Evolutionary conservation across 2,329 filamentous ascomycete genomes (phyloP), one percentile per base, ranked within the genome.

Genomic region (Gremmenia infestans): DNA sequence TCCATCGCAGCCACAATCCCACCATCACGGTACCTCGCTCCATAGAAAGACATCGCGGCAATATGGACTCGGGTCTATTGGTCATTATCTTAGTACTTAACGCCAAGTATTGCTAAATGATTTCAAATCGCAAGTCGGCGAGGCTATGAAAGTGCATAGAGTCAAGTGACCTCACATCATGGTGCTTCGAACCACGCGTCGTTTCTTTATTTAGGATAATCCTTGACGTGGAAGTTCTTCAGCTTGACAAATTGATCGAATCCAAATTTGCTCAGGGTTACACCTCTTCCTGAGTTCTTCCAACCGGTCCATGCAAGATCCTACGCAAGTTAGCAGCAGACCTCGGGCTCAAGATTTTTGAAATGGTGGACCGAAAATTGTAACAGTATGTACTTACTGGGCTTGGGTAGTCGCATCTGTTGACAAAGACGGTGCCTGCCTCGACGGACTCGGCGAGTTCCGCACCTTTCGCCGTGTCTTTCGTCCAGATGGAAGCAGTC

Each of bases 401-500:
- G 71, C 87, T 91, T 48, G 93, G 93, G 72, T 84, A 97, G 72
- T 97, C 93, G 68, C 89, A 91, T 66, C 93, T 83, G 72, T 97
- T 97, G 67, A 97, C 89, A 74, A 97, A 97, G 49, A 97, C 92
- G 1, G 93, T 97, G 43, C 93, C 93, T 47, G 93, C 92, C 71
- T 97, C 92, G 48, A 97, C 84, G 50, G 86, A 79, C 54, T 94
- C 86, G 40, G 87, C 83, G 52, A 97, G 78, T 70, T 88, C 81
- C 65, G 91, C 85, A 15, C 87, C 93, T 68, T 80, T 86, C 47
- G 76, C 78, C 2, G 85, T 83, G 68, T 97, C 91, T 72, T 94
- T 95, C 56, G 91, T 96, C 93, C 93, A 97, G 67, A 97, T 91
- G 67, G 91, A 96, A n/a, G 92, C 93, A 3, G 93, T 97, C 59